These are phyloP conservation scores for Yamadazyma dushanensis DNA, from an alignment of 1,139 yeast species.

Conservation along the genomic window DNA sequence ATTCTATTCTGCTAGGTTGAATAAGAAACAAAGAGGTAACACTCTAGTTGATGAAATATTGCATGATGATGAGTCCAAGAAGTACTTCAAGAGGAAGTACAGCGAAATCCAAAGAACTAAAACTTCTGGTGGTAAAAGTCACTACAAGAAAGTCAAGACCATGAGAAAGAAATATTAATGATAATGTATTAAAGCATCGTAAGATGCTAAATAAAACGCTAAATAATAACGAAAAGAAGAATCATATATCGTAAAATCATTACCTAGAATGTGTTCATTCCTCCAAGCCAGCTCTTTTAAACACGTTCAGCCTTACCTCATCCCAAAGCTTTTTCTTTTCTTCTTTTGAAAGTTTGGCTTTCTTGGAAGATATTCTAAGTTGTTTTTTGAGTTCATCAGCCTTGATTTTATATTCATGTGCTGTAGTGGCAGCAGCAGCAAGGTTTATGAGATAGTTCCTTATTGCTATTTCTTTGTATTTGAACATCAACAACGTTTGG, in stretches of 20 bases:
- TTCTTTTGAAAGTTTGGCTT: constrained; percentile 39
- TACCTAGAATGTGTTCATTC: constrained; percentile 14
- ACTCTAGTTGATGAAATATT: constrained; percentile 82
- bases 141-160: constrained; percentile 64
- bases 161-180: constrained; percentile 54
- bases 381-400: constrained; percentile 33
- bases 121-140: constrained; percentile 73
- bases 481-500: constrained; percentile 34
- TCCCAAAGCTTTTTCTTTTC: constrained; percentile 52
- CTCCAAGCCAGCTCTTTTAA: constrained; percentile 49
- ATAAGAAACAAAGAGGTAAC: constrained; percentile 69
- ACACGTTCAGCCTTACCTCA: constrained; percentile 49
- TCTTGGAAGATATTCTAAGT: constrained; percentile 26
- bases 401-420: constrained; percentile 48
- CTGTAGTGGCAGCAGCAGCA: constrained; percentile 58
- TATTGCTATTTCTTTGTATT: constrained; percentile 48
- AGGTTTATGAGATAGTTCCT: constrained; percentile 51
- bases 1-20: constrained; percentile 68
- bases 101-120: constrained; percentile 72
- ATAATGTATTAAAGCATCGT: background rate
- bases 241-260: no score
- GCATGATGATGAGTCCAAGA: constrained; percentile 66
- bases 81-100: constrained; percentile 84
- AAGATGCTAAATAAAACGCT: no score
- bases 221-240: no score